These are phyloP conservation scores for Diaporthe citriasiana DNA, from an alignment of 2,329 filamentous ascomycete species.

Conservation along the genomic window DNA sequence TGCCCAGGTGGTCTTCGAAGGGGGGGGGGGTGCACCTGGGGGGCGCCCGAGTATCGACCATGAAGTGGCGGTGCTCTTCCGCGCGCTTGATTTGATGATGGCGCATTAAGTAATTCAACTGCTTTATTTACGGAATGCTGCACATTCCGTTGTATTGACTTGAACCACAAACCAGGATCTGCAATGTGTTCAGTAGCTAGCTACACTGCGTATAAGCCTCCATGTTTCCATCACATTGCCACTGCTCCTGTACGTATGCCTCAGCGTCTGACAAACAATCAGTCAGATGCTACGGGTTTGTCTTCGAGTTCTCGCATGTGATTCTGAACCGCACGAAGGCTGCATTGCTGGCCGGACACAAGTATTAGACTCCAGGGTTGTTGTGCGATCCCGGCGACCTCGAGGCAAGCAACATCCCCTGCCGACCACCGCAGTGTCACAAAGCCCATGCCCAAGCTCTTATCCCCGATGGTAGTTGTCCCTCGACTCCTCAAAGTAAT, in stretches of 20 bases:
- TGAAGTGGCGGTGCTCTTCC: conserved; percentile 18
- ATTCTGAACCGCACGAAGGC: not conserved
- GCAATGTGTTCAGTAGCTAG: no score
- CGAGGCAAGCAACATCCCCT: not conserved
- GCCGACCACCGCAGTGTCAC: not conserved
- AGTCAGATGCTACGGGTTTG: not conserved
- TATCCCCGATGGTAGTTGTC: conserved; percentile 41
- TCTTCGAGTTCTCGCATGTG: not conserved
- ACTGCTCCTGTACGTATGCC: not conserved
- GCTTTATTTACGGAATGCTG: conserved; percentile 1
- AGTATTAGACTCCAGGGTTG: not conserved
- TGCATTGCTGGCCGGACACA: not conserved
- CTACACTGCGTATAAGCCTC: no score
- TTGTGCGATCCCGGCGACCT: not conserved
- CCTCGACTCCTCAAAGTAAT: conserved; percentile 40
- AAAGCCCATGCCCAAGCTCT: not conserved
- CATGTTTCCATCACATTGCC: not conserved
- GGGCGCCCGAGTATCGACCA: not conserved
- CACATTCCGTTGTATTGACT: not conserved
- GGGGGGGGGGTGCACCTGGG: not conserved
- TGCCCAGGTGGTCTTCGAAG: no score
- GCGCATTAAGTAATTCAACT: no score
- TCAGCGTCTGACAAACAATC: not conserved
- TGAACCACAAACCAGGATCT: no score
- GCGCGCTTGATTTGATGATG: conserved; percentile 8